Evolutionary conservation across 129 eudicot species (phyloP), one percentile per base, ranked within the genome.

Genomic region (Tagetes patula): DNA sequence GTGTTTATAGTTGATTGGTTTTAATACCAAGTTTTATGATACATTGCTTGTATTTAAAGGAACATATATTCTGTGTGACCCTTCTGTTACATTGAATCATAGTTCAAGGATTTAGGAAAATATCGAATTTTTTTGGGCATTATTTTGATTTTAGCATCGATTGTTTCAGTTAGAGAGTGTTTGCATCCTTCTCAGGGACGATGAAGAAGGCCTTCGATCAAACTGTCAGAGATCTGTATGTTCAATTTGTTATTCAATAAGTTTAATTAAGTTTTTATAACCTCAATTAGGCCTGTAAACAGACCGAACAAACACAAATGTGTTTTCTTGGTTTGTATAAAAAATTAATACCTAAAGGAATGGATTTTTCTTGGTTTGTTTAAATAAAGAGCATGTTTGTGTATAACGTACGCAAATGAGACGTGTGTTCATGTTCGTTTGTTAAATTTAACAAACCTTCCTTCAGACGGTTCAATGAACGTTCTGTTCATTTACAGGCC

Each of bases 171-270:
- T 76, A 77, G 47, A 45, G 80, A 65, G 81, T 46, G 50, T 80
- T 75, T 81, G 81, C 73, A 77, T 77, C 76, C 50, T 75, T 69
- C 71, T 78, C 52, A 14, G 67, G 54, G 78, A 81, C 79, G 75
- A 92, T 92, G 97, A 92, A 92, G 91, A 92, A 92, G 91, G 97
- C 91, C 20, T 79, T 92, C 72, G 97, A 80, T 86, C 97, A 92
- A 85, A 92, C 97, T 67, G 89, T 92, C 64, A 83, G 97, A 55
- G 97, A 92, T 77, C 32, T 92, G 97, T 92, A 83, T 59, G 97
- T 85, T 74, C 7, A 33, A 37, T 62, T 71, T 69, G 8, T 38
- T 68, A 65, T 60, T n/a, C 6, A 59, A 59, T 32, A 34, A 59
- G 67, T 61, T 61, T 60, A 36, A 34, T 36, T 36, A 33, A 61